Evolutionary conservation across 2,329 filamentous ascomycete species (phyloP), one percentile per base, ranked within the genome.

Genomic region (Diplodia mutila): DNA sequence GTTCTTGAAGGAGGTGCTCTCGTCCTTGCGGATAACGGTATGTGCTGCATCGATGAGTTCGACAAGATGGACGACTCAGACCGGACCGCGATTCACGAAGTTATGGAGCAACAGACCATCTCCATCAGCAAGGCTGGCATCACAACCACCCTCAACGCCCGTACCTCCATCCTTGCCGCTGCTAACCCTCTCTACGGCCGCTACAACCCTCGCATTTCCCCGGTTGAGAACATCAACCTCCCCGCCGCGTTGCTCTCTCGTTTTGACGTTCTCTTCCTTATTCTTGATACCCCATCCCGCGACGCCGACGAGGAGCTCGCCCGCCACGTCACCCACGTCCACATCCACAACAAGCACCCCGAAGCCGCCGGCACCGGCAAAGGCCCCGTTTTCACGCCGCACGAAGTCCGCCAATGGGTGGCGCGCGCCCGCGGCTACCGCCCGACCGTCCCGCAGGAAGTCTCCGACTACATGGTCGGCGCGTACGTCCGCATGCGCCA

Each of bases 191-290:
- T 99, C 51, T 99, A 99, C 76, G 95, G 95, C 71, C 92, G 95
- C 70, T 99, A 99, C 85, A 99, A 99, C 82, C 95, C 95, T 67
- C 92, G 93, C 70, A 91, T 99, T 73, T 97, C 94, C 0, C 95
- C 95, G 0, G 94, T 99, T 29, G 95, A 99, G 80, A 99, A 99
- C 80, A 99, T 99, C 82, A 99, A 99, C 80, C 89, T 99, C 49
- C 95, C 95, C n/a, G 95, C 95, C 21, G 95, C 95, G 23, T 88
- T 99, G 23, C 87, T 99, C 66, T 97, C 94, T 69, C 92, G 95
- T 87, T 99, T 99, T 81, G 95, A 99, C 79, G 87, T 99, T 72
- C 87, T 99, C 72, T 99, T 98, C 85, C 85, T 99, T 55, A 94
- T 99, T 74, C 90, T 99, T 68, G 95, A 99, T 82, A 97, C 93